Base-by-base conservation (phyloP, 768 basidiomycete genomes). In the Termitomyces sp. region DNA sequence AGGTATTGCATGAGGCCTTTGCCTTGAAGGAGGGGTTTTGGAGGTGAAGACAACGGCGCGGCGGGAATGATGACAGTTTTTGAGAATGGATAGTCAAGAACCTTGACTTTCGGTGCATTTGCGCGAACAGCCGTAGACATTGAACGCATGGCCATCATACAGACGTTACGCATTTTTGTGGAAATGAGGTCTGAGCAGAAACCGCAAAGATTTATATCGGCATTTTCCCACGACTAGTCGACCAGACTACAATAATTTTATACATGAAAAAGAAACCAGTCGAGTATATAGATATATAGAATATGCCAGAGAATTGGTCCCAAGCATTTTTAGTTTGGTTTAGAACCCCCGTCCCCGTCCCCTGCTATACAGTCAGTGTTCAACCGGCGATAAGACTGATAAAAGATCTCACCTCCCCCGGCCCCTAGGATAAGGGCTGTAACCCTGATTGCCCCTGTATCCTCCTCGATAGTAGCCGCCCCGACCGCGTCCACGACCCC, bases 1-100 rank as follows among this genome's bases (percentile, higher is more conserved):
- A 94, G 76, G 71, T 90, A 81, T 33, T 81, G 74, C 87, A 94
- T 90, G 54, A 94, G 78, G 43, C 90, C 90, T 73, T 85, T 88
- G 69, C 92, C 92, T 59, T 79, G 65, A 22, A 75, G 77, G 20
- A 90, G 77, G 35, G 78, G 69, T 43, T 73, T 74, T 13, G 78
- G 68, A 14, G 81, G 75, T 26, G 75, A 65, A 40, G 73, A 65
- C 48, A 75, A 66, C 9, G 82, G 76, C 28, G 76, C 68, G 0
- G 81, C 73, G 20, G 77, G 79, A 32, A 83, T 72, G 35, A 87
- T 75, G 33, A 83, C 89, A 12, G 77, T 78, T 66, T 82, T 87
- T 30, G 91, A 89, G 73, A 90, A 94, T 24, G 89, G 86, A 66
- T 93, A 93, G 30, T 54, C 58, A 30, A 26, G 57, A 48, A 55